phyloP scores from a whole-genome alignment of 257 asterid species.

The Agastache rugosa region DNA sequence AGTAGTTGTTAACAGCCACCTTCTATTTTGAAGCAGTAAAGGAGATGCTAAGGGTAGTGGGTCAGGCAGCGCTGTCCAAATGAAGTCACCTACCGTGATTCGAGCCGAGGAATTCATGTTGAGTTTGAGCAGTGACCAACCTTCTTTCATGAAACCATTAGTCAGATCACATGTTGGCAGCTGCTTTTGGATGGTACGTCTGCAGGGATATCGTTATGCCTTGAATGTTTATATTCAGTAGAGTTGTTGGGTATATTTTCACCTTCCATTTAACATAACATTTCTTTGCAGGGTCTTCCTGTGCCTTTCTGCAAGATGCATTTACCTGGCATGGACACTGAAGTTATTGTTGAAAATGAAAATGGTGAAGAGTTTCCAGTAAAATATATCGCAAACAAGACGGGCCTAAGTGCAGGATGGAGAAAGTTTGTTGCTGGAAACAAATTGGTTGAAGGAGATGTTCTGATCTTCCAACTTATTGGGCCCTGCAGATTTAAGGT shows the following conservation, averaged over 20 bases:
- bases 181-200: neutral
- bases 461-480: slow-evolving; percentile 67
- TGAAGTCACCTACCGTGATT: slow-evolving; percentile 70
- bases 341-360: slow-evolving; percentile 64
- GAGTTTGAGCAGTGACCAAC: slow-evolving; percentile 69
- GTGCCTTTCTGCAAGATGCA: slow-evolving; percentile 80
- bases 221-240: neutral
- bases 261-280: slow-evolving; percentile 23
- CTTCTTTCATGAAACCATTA: slow-evolving; percentile 62
- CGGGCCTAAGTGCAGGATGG: slow-evolving; percentile 98
- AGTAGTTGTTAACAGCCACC: slow-evolving; percentile 21
- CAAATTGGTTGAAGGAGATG: slow-evolving; percentile 87
- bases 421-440: slow-evolving; percentile 79
- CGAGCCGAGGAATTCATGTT: slow-evolving; percentile 87
- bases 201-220: neutral
- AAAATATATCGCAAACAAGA: slow-evolving; percentile 76
- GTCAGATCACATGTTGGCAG: slow-evolving; percentile 69
- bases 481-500: slow-evolving; percentile 77
- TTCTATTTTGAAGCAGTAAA: slow-evolving; percentile 45
- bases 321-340: slow-evolving; percentile 66
- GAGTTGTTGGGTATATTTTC: slow-evolving; percentile 19
- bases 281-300: slow-evolving; percentile 74
- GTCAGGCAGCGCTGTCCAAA: slow-evolving; percentile 47
- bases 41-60: slow-evolving; percentile 51
- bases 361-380: slow-evolving; percentile 68